Percentiles rank a stretch among this genome's conserved stretches.
Conservation (phyloP, 78 protist species). For the Bodo saltans region DNA sequence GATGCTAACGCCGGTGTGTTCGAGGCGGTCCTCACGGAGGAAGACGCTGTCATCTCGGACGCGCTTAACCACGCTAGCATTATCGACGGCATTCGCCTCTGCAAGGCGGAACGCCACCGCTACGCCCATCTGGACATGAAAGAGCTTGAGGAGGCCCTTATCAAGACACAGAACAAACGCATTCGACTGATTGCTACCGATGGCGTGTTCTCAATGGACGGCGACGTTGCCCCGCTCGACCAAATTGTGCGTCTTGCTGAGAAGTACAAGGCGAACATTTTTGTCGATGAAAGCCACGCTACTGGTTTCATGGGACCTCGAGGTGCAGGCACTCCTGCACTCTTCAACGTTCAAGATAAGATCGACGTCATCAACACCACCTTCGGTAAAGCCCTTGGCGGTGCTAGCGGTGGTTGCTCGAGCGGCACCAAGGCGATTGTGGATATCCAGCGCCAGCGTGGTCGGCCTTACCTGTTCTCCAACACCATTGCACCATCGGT, state of each 20-base stretch:
- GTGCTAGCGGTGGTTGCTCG: slow-evolving; percentile 76
- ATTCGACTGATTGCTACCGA: slow-evolving; percentile 55
- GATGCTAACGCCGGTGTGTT: slow-evolving; percentile 74
- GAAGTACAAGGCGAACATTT: slow-evolving; percentile 57
- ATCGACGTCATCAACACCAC: slow-evolving; percentile 69
- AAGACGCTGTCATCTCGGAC: slow-evolving; percentile 68
- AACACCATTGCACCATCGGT: slow-evolving; percentile 72
- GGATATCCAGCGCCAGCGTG: slow-evolving; percentile 54
- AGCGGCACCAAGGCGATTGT: slow-evolving; percentile 46
- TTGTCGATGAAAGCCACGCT: slow-evolving; percentile 78
- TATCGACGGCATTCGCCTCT: slow-evolving; percentile 76
- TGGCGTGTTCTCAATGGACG: slow-evolving; percentile 83
- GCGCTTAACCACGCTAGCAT: slow-evolving; percentile 73
- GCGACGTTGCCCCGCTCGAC: slow-evolving; percentile 73
- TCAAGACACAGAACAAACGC: slow-evolving; percentile 33
- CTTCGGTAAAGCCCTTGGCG: slow-evolving; percentile 78
- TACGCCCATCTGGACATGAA: slow-evolving; percentile 52
- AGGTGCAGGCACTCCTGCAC: slow-evolving; percentile 64
- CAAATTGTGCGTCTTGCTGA: slow-evolving; percentile 55
- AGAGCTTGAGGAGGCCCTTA: slow-evolving; percentile 47
- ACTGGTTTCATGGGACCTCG: slow-evolving; percentile 66
- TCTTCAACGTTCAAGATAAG: slow-evolving; percentile 19
- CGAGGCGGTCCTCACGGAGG: slow-evolving; percentile 51
- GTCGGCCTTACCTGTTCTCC: slow-evolving; percentile 75
- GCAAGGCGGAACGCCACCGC: slow-evolving; percentile 40